A percentile compares a stretch with the other conserved stretches of the same genome.
Evolutionary conservation across 345 rosid species (phyloP).

Genomic region (Melastoma malabathricum): DNA sequence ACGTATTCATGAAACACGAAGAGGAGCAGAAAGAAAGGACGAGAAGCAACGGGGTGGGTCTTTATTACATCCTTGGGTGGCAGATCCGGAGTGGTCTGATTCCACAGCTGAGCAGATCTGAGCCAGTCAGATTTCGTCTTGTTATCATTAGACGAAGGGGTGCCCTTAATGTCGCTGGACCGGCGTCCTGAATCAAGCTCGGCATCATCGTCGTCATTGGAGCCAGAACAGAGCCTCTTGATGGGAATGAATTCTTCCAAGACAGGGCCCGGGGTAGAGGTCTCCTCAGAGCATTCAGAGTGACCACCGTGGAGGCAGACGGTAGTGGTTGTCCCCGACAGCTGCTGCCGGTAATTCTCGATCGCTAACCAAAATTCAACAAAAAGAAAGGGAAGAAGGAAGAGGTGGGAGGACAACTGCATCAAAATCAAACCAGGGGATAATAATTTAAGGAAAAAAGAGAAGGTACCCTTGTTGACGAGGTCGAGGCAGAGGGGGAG

Average conservation of each 20-base stretch:
- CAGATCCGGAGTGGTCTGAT: slow-evolving; percentile 11
- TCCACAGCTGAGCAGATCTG: slow-evolving; percentile 16
- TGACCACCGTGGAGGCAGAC: background rate
- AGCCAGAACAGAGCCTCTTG: background rate
- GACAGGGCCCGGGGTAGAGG: slow-evolving; percentile 7
- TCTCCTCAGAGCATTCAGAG: slow-evolving; percentile 11
- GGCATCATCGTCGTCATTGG: slow-evolving; percentile 3
- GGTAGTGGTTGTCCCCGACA: background rate
- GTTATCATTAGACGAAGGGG: background rate
- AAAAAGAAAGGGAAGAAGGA: background rate
- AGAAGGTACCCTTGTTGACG: slow-evolving; percentile 9
- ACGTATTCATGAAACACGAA: too few species aligned
- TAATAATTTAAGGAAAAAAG: background rate
- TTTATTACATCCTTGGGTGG: background rate
- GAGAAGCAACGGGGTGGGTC: background rate
- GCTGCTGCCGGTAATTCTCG: slow-evolving; percentile 9
- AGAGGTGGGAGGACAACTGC: background rate
- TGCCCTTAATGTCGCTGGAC: too few species aligned
- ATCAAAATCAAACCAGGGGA: background rate
- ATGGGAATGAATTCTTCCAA: slow-evolving; percentile 11
- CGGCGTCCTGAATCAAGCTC: background rate
- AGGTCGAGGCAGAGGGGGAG: slow-evolving; percentile 34
- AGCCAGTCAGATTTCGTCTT: slow-evolving; percentile 15
- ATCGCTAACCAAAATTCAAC: slow-evolving; percentile 7
- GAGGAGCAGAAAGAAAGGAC: too few species aligned